A percentile compares a stretch with the other conserved stretches of the same genome.
Conservation (phyloP, 1,284 basidiomycete species). For the Mycena citricolor region DNA sequence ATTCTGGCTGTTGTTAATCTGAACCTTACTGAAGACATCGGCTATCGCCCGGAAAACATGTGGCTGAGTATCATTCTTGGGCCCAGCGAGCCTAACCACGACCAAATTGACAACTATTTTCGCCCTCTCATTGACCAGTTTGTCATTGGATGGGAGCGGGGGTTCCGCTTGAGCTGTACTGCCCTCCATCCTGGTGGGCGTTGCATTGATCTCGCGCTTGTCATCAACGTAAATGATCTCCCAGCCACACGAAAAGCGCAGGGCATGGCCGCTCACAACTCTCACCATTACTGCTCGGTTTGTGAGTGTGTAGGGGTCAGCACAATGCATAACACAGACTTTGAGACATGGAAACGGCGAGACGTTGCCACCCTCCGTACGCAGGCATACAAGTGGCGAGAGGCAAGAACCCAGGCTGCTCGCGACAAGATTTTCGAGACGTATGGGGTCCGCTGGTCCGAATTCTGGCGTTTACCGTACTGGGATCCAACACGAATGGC, state of each 20-base stretch:
- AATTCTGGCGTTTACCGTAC: constrained; percentile 35
- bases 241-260: constrained; percentile 33
- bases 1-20: constrained; percentile 25
- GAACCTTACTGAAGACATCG: constrained; percentile 24
- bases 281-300: constrained; percentile 33
- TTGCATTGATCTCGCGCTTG: constrained; percentile 20
- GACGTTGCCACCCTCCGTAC: constrained; percentile 22
- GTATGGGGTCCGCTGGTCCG: constrained; percentile 35
- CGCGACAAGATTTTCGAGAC: constrained; percentile 26
- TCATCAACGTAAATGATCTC: constrained; percentile 34
- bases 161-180: constrained; percentile 28
- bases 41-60: constrained; percentile 27
- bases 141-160: constrained; percentile 27
- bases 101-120: constrained; percentile 29
- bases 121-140: constrained; percentile 29
- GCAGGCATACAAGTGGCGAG: constrained; percentile 28
- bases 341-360: constrained; percentile 20
- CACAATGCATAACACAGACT: constrained; percentile 26
- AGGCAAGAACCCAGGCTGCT: constrained; percentile 24
- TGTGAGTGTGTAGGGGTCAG: constrained; percentile 33
- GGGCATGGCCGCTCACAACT: constrained; percentile 25
- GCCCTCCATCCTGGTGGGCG: constrained; percentile 13
- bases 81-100: constrained; percentile 24
- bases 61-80: constrained; percentile 30
- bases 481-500: constrained; percentile 35